Evolutionary conservation across 768 basidiomycete genomes (phyloP), one percentile per base, ranked within the genome.

Genomic region (Russula sp.): DNA sequence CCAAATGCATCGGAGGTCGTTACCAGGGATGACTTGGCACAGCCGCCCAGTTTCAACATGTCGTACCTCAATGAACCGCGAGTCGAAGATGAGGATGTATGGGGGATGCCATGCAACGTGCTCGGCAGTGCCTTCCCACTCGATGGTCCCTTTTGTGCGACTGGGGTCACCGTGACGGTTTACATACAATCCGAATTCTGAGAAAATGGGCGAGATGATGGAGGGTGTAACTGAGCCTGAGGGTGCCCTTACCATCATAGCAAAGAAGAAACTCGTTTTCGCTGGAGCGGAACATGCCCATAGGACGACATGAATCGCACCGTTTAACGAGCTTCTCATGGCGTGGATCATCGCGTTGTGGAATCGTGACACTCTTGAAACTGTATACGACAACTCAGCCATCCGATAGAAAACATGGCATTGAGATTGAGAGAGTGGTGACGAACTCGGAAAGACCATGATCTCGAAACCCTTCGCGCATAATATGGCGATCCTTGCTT

Each of bases 391-490:
- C 40, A 30, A 10, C n/a, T 64, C 34, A 51, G 52, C 32, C 59
- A 62, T 38, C n/a, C 4, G 34, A 42, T 3, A 22, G 20, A 16
- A 36, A 3, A 59, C 61, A 34, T 36, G 1, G 13, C n/a, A 38
- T n/a, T n/a, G n/a, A n/a, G n/a, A n/a, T n/a, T n/a, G n/a, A n/a
- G n/a, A 24, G n/a, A 28, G 14, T 53, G 34, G 49, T 9, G 26
- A 74, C 90, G 50, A 78, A 96, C 91, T 95, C 92, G 24, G 86
- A 85, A 48, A 98, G 81, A 70, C 94, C 90, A 98, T 98, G 70
- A 98, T 96, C 75, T 98, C 95, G 70, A 98, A 98, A 44, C 95
- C 94, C 72, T 92, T 92, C 0, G 90, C 86, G 69, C 95, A 95
- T 30, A 97, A 82, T 61, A 99, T 90, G 4, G 91, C 94, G 67